Evolutionary conservation across 257 asterid genomes (phyloP).

Genomic region (Solanum sejunctum): DNA sequence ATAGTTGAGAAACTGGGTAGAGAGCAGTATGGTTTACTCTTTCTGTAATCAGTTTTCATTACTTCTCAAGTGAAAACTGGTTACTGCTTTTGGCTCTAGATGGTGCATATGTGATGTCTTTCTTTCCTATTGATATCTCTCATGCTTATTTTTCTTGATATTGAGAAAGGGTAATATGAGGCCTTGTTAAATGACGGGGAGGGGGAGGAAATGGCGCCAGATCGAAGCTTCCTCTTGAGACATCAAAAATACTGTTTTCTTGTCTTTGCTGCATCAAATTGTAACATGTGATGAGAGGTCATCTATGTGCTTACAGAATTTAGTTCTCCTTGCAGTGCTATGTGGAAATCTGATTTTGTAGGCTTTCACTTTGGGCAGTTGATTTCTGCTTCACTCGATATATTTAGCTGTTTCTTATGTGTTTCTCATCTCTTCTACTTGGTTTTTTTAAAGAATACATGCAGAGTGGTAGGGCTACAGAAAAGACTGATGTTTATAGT

Average conservation of each 20-base stretch:
- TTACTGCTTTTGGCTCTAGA: not conserved
- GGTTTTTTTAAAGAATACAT: slow-evolving; percentile 44
- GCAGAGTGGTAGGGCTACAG: slow-evolving; percentile 93
- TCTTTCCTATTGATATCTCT: not conserved
- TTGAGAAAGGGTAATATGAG: not conserved
- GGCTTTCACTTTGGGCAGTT: not conserved
- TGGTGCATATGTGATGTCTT: not conserved
- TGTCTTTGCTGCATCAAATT: not conserved
- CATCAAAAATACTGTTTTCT: not conserved
- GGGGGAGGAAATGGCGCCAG: not conserved
- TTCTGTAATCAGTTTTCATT: not conserved
- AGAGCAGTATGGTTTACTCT: not conserved
- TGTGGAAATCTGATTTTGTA: not conserved
- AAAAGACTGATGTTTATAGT: slow-evolving; percentile 80
- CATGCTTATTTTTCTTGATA: not conserved
- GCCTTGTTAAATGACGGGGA: not conserved
- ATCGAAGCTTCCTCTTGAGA: not conserved
- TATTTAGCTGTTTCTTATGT: not conserved
- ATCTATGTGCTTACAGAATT: not conserved
- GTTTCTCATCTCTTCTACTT: not conserved
- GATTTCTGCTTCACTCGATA: not conserved
- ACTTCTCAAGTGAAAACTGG: not conserved
- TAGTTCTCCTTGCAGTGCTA: not conserved
- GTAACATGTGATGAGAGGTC: not conserved
- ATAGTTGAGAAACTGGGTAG: not conserved